These are phyloP conservation scores for Amaranthus hypochondriacus DNA, from an alignment of 148 eudicot species.

Conservation along the genomic window DNA sequence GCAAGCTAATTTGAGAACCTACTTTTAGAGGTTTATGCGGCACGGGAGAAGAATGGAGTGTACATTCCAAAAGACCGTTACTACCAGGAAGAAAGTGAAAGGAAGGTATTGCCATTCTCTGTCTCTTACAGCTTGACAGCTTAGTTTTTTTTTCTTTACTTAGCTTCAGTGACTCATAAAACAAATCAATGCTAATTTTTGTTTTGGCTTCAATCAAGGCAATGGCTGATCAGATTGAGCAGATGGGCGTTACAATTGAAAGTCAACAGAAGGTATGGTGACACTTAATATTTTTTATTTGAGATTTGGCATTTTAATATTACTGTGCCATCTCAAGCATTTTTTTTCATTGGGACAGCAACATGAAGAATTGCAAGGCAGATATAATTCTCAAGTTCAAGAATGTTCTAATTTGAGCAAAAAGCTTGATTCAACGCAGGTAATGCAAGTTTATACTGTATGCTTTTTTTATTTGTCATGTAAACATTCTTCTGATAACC, in stretches of 20 bases:
- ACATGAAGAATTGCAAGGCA: slow-evolving; percentile 56
- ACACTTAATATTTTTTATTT: not conserved
- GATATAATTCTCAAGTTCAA: slow-evolving; percentile 47
- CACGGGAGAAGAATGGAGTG: slow-evolving; percentile 81
- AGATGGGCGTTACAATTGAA: slow-evolving; percentile 64
- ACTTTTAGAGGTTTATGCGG: slow-evolving; percentile 75
- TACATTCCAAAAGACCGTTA: slow-evolving; percentile 84
- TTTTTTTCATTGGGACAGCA: slow-evolving; percentile 34
- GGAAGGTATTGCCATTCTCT: slow-evolving; percentile 44
- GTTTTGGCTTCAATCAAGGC: slow-evolving; percentile 36
- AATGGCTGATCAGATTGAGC: slow-evolving; percentile 83
- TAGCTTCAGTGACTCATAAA: not conserved
- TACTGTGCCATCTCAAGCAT: slow-evolving; percentile 3
- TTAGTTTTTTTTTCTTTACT: not conserved
- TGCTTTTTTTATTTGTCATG: not conserved
- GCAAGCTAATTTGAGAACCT: not conserved
- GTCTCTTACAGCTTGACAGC: not conserved
- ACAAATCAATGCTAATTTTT: not conserved
- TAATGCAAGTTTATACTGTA: slow-evolving; percentile 9
- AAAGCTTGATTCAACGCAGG: slow-evolving; percentile 52
- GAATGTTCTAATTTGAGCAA: slow-evolving; percentile 43
- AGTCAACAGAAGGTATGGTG: slow-evolving; percentile 56
- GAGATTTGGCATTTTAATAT: not conserved
- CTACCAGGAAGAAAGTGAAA: slow-evolving; percentile 77
- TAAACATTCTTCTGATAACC: not conserved